phyloP scores from a whole-genome alignment of 2,329 filamentous ascomycete species.

The Aspergillus sp. region DNA sequence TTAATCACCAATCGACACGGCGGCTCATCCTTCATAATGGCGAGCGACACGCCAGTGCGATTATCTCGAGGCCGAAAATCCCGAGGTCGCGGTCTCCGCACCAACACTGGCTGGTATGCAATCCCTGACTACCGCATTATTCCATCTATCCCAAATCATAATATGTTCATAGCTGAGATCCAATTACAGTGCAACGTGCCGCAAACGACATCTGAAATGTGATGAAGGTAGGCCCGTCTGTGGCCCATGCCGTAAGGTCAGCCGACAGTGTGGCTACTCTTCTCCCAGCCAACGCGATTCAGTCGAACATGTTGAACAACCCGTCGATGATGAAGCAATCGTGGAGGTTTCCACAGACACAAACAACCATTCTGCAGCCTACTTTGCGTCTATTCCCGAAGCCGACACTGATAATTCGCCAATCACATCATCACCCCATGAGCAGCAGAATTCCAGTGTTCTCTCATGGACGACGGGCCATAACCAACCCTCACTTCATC shows the following conservation, averaged over 20 bases:
- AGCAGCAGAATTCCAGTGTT: conserved; percentile 19
- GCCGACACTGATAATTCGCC: conserved; percentile 14
- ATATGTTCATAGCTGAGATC: background rate
- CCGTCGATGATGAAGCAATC: background rate
- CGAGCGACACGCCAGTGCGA: background rate
- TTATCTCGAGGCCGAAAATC: conserved; percentile 21
- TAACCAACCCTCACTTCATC: conserved; percentile 5
- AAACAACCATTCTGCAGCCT: background rate
- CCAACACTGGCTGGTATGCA: conserved; percentile 30
- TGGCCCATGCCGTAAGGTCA: background rate
- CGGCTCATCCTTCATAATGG: background rate
- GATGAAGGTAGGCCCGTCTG: conserved; percentile 22
- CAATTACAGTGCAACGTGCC: background rate
- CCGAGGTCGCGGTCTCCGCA: conserved; percentile 28
- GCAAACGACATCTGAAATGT: conserved; percentile 33
- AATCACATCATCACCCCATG: conserved; percentile 20
- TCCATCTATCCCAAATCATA: background rate
- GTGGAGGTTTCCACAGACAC: background rate
- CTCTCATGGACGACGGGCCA: conserved; percentile 7
- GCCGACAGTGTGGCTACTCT: background rate
- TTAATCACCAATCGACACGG: background rate
- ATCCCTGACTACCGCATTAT: background rate
- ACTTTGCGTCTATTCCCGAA: background rate
- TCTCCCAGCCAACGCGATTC: background rate
- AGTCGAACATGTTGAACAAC: background rate